Evolutionary conservation across 2,329 filamentous ascomycete species (phyloP).

Genomic region (Fusarium sp.): DNA sequence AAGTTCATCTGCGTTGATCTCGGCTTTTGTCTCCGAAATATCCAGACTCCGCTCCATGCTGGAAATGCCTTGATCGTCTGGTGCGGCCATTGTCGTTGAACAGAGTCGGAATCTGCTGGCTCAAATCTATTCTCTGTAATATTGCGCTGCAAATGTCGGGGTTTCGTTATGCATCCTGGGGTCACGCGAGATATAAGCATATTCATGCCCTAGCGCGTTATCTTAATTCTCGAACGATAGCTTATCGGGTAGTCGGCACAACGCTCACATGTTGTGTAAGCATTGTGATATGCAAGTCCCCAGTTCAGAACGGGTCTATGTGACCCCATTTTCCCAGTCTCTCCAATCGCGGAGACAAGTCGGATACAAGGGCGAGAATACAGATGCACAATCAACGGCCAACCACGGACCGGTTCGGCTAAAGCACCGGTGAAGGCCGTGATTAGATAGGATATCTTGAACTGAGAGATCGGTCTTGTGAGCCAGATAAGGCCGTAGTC

Average conservation of each 20-base stretch:
- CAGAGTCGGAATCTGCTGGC: not conserved
- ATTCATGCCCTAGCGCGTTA: not conserved
- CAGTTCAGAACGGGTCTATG: not conserved
- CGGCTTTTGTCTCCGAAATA: not conserved
- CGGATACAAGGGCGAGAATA: not conserved
- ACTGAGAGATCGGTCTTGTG: not conserved
- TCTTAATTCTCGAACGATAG: not conserved
- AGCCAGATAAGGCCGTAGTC: not conserved
- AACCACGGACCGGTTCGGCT: not conserved
- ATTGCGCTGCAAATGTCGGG: not conserved
- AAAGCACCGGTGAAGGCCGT: not conserved
- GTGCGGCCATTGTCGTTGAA: not conserved
- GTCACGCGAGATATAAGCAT: slow-evolving; percentile 2
- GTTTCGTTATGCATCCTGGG: not conserved
- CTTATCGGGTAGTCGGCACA: not conserved
- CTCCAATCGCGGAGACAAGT: not conserved
- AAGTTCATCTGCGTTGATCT: not conserved
- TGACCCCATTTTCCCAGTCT: not conserved
- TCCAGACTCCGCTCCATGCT: not conserved
- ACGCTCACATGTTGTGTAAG: not conserved
- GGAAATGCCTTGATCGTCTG: not conserved
- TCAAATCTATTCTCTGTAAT: not conserved
- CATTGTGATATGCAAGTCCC: not conserved
- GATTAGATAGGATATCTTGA: not conserved
- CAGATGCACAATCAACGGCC: not conserved